A percentile compares a stretch with the other conserved stretches of the same genome.
Conservation (phyloP, 352 stramenopile genomes). For the Globisporangium uncinulatum region DNA sequence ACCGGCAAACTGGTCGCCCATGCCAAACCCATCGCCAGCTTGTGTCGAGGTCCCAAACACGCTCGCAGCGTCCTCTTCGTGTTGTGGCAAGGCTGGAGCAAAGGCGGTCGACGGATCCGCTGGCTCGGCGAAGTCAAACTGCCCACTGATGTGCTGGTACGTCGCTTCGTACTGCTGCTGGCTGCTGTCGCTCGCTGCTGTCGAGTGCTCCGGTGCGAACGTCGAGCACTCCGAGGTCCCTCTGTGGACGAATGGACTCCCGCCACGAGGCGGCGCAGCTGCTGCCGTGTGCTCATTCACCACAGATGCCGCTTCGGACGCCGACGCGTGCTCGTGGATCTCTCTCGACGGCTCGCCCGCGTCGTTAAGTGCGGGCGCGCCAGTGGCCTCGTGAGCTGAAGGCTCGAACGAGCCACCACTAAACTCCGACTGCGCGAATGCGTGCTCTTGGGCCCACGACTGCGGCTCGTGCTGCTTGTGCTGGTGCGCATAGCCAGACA, state of each 20-base stretch:
- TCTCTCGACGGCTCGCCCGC: background rate
- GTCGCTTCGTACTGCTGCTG: conserved; percentile 1
- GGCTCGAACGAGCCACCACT: conserved; percentile 5
- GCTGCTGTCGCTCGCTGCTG: background rate
- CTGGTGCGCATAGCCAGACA: conserved; percentile 6
- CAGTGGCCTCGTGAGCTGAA: background rate
- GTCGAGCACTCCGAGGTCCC: background rate
- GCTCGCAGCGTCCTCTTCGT: conserved; percentile 6
- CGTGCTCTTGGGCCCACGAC: conserved; percentile 6
- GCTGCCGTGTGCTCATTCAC: background rate
- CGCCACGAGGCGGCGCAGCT: background rate
- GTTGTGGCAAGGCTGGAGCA: background rate
- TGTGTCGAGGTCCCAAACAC: conserved; percentile 9
- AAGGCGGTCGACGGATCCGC: background rate
- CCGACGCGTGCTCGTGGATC: background rate
- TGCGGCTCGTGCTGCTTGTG: conserved; percentile 8
- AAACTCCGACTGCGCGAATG: background rate
- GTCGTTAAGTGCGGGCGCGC: background rate
- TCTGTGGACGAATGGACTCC: conserved; percentile 4
- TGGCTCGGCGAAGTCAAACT: background rate
- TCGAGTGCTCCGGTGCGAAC: background rate
- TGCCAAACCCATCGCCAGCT: conserved; percentile 4
- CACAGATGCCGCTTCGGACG: background rate
- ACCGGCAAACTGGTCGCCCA: conserved; percentile 5
- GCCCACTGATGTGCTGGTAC: background rate